Conservation (phyloP, 2,329 filamentous ascomycete genomes). For the Fusarium sp. region DNA sequence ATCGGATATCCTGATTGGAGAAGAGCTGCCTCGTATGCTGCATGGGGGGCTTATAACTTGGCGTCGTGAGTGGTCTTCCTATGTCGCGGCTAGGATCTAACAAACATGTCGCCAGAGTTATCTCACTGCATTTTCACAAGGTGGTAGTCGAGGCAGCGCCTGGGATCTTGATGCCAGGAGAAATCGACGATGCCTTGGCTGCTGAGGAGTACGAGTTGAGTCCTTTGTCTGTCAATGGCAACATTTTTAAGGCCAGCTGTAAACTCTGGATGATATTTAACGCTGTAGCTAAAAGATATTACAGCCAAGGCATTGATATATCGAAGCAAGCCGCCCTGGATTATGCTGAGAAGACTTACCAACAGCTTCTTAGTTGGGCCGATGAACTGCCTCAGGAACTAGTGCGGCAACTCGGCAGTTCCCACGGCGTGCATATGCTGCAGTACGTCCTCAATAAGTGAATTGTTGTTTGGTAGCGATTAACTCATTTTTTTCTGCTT, state of each 20-base stretch:
- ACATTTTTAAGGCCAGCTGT: not conserved
- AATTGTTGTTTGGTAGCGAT: too few relatives aligned
- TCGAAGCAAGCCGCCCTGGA: not conserved
- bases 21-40: not conserved
- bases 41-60: not conserved
- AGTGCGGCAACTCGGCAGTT: not conserved
- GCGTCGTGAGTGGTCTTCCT: not conserved
- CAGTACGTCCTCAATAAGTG: not conserved
- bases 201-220: rapidly evolving
- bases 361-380: not conserved
- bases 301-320: rapidly evolving
- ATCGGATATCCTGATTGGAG: not conserved
- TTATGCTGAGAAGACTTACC: not conserved
- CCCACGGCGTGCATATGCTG: not conserved
- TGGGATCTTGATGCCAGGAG: not conserved
- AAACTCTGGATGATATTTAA: not conserved
- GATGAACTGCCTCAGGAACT: not conserved
- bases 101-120: not conserved
- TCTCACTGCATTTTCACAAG: not conserved
- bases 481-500: not conserved
- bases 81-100: not conserved
- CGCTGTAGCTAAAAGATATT: rapidly evolving
- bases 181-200: not conserved
- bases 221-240: rapidly evolving
- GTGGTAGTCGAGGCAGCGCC: not conserved